Evolutionary conservation across 768 basidiomycete genomes (phyloP).

Genomic region (Trichaptum fuscoviolaceum): DNA sequence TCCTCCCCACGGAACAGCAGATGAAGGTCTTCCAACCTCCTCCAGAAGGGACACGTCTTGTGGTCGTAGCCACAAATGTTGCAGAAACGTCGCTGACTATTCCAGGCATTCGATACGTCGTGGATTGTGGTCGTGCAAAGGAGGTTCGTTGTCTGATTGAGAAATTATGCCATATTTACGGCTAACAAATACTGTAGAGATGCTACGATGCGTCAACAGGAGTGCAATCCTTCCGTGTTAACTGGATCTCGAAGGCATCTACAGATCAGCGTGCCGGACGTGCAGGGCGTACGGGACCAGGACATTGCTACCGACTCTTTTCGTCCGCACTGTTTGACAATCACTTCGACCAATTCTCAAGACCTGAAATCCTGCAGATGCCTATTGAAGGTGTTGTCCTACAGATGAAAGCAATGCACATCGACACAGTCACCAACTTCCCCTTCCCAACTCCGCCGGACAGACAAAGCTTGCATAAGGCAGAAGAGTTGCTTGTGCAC

Average conservation of each 20-base stretch:
- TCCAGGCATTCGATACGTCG: slow-evolving; percentile 95
- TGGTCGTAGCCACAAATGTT: slow-evolving; percentile 93
- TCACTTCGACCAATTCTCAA: slow-evolving; percentile 80
- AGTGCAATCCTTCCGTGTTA: slow-evolving; percentile 88
- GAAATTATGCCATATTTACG: slow-evolving; percentile 7
- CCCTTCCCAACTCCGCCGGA: slow-evolving; percentile 98
- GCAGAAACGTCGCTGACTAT: slow-evolving; percentile 98
- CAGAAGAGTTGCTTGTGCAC: slow-evolving; percentile 74
- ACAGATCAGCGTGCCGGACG: slow-evolving; percentile 93
- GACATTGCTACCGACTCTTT: slow-evolving; percentile 96
- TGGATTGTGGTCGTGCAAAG: slow-evolving; percentile 93
- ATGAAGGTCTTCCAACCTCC: slow-evolving; percentile 89
- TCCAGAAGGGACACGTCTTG: slow-evolving; percentile 74
- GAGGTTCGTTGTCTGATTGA: slow-evolving; percentile 47
- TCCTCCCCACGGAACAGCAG: slow-evolving; percentile 89
- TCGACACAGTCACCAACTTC: slow-evolving; percentile 94
- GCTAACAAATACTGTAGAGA: slow-evolving; percentile 41
- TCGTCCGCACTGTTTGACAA: slow-evolving; percentile 94
- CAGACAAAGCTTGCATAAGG: slow-evolving; percentile 62
- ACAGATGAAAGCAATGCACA: slow-evolving; percentile 99
- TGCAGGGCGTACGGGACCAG: slow-evolving; percentile 95
- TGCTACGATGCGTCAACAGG: slow-evolving; percentile 76
- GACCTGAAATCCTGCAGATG: slow-evolving; percentile 91
- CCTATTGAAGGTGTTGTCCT: slow-evolving; percentile 96
- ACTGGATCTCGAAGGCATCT: slow-evolving; percentile 94